Percentiles rank a stretch among this genome's conserved stretches.
Evolutionary conservation across 345 rosid genomes (phyloP).

Genomic region (Camelina neglecta): DNA sequence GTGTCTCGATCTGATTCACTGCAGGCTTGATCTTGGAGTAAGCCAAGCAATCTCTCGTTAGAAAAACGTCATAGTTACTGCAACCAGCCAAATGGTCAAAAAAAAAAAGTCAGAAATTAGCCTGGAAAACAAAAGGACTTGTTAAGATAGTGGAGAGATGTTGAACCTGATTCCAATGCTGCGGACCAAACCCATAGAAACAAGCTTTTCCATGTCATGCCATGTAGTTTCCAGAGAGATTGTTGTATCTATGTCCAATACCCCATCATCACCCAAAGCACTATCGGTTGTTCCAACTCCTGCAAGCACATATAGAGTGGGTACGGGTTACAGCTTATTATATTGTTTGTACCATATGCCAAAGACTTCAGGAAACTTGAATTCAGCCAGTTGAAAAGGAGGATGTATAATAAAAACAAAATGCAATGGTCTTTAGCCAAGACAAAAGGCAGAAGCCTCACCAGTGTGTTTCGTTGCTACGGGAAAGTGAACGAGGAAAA

Average conservation of each 20-base stretch:
- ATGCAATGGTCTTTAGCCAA: slow-evolving; percentile 5
- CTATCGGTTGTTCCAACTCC: slow-evolving; percentile 80
- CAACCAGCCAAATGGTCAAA: slow-evolving; percentile 11
- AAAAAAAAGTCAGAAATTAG: not conserved
- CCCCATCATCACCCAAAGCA: slow-evolving; percentile 76
- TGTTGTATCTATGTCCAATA: slow-evolving; percentile 79
- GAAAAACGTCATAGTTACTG: slow-evolving; percentile 89
- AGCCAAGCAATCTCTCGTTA: slow-evolving; percentile 90
- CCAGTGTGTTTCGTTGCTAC: slow-evolving; percentile 85
- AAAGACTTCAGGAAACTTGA: not conserved
- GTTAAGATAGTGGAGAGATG: not conserved
- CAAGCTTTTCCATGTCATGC: slow-evolving; percentile 92
- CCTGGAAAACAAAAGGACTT: not conserved
- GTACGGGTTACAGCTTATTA: slow-evolving; percentile 5
- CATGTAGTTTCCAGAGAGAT: slow-evolving; percentile 84
- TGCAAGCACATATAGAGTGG: slow-evolving; percentile 33
- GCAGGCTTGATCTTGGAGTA: slow-evolving; percentile 94
- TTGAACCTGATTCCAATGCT: slow-evolving; percentile 62
- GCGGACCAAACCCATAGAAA: slow-evolving; percentile 80
- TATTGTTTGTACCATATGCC: not conserved
- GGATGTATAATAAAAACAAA: not conserved
- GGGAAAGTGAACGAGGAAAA: slow-evolving; percentile 88
- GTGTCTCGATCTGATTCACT: slow-evolving; percentile 94
- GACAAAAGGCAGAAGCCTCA: slow-evolving; percentile 20
- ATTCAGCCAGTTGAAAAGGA: not conserved